Evolutionary conservation across 257 asterid genomes (phyloP).

Genomic region (Gynochthodes officinalis): DNA sequence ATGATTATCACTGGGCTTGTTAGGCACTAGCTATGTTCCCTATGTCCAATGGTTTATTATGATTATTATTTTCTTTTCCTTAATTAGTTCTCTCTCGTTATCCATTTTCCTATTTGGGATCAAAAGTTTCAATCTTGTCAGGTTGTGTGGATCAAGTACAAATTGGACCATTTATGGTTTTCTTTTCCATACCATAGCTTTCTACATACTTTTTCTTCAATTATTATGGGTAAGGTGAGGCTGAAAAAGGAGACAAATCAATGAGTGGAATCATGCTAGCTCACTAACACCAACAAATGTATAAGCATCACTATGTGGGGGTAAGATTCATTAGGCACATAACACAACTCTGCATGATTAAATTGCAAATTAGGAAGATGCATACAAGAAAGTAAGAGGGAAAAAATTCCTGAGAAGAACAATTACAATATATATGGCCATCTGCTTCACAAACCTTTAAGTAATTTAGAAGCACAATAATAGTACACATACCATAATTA

Average conservation of each 20-base stretch:
- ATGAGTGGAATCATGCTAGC: neutral
- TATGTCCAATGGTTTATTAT: too few species aligned
- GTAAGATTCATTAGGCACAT: too few species aligned
- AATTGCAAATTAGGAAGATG: neutral
- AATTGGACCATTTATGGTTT: neutral
- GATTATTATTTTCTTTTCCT: neutral
- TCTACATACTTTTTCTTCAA: neutral
- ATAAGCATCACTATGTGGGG: too few species aligned
- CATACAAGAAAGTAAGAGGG: neutral
- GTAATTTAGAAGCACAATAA: neutral
- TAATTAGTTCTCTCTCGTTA: too few species aligned
- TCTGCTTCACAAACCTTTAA: neutral
- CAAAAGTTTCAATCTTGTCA: conserved; percentile 2
- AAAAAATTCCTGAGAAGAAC: neutral
- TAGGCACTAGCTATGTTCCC: too few species aligned
- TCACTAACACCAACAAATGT: neutral
- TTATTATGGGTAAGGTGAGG: neutral
- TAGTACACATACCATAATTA: neutral
- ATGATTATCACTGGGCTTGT: too few species aligned
- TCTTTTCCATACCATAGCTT: neutral
- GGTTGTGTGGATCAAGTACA: neutral
- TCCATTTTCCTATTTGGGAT: neutral
- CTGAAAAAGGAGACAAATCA: neutral
- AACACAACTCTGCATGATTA: neutral
- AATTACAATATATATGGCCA: neutral